phyloP scores from a whole-genome alignment of 2,329 filamentous ascomycete species.

The Knufia fluminis region DNA sequence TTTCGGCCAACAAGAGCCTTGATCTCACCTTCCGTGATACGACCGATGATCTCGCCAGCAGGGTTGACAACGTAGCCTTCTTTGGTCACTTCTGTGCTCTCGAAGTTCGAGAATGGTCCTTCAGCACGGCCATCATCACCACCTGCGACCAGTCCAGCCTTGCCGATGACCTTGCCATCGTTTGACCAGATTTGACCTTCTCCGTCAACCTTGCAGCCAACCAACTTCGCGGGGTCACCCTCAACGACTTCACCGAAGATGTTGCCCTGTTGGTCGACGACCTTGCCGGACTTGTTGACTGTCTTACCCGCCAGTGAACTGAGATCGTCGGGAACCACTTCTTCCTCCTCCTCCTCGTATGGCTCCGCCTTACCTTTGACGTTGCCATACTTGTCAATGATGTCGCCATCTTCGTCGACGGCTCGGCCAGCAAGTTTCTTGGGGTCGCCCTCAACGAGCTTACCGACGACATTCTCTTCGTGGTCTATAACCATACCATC shows the following conservation, averaged over 20 bases:
- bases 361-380: constrained; percentile 52
- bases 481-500: constrained; percentile 59
- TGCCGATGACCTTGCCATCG: constrained; percentile 51
- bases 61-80: constrained; percentile 47
- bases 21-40: constrained; percentile 54
- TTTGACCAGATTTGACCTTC: constrained; percentile 57
- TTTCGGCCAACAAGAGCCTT: constrained; percentile 56
- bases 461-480: constrained; percentile 67
- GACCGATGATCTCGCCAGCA: constrained; percentile 48
- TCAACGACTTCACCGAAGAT: constrained; percentile 50
- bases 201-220: constrained; percentile 54
- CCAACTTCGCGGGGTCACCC: constrained; percentile 47
- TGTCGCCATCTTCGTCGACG: constrained; percentile 75
- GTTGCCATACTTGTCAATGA: constrained; percentile 65
- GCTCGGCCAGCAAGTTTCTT: constrained; percentile 63
- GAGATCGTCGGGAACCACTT: constrained; percentile 43
- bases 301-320: constrained; percentile 52
- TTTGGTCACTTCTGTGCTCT: constrained; percentile 47
- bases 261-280: constrained; percentile 51
- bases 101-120: constrained; percentile 49
- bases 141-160: constrained; percentile 48
- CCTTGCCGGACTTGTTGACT: constrained; percentile 55
- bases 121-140: constrained; percentile 33
- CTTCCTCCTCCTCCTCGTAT: constrained; percentile 40
- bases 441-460: constrained; percentile 59